These are phyloP conservation scores for Juncus effusus DNA, from an alignment of 176 grass and related monocot genomes.

Conservation along the genomic window DNA sequence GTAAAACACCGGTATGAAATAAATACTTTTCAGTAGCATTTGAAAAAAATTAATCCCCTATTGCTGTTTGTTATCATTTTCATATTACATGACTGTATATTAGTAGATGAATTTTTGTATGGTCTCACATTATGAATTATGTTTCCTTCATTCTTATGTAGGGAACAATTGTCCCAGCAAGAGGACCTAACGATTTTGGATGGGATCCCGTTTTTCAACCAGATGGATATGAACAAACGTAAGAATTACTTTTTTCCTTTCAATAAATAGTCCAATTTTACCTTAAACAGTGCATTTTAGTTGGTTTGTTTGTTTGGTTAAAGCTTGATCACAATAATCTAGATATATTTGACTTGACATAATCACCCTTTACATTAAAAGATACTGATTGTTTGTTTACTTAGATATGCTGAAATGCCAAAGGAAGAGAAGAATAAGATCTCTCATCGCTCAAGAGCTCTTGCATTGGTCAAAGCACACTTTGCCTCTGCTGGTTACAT, in stretches of 20 bases:
- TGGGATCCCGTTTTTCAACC: constrained; percentile 95
- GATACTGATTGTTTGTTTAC: not conserved
- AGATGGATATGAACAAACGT: constrained; percentile 88
- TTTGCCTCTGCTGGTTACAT: constrained; percentile 58
- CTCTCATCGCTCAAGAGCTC: constrained; percentile 79
- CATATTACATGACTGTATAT: not conserved
- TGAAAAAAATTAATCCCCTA: not conserved
- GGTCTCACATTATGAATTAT: not conserved
- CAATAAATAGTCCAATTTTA: not conserved
- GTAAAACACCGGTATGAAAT: constrained; percentile 69
- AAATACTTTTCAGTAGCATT: constrained; percentile 3
- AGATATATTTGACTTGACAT: too few relatives aligned
- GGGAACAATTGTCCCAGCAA: constrained; percentile 78
- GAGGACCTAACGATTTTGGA: constrained; percentile 86
- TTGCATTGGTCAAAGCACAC: constrained; percentile 78
- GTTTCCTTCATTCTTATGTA: constrained; percentile 30
- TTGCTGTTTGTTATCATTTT: not conserved
- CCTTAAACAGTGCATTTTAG: not conserved
- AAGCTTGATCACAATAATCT: too few relatives aligned
- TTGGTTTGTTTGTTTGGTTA: not conserved
- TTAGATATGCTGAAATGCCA: constrained; percentile 87
- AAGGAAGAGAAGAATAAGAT: constrained; percentile 94
- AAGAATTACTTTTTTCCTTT: constrained; percentile 9
- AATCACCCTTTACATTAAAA: too few relatives aligned
- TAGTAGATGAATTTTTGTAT: too few relatives aligned